Base-by-base conservation (phyloP, 1,284 basidiomycete species). In the Apiotrichum gamsii region DNA sequence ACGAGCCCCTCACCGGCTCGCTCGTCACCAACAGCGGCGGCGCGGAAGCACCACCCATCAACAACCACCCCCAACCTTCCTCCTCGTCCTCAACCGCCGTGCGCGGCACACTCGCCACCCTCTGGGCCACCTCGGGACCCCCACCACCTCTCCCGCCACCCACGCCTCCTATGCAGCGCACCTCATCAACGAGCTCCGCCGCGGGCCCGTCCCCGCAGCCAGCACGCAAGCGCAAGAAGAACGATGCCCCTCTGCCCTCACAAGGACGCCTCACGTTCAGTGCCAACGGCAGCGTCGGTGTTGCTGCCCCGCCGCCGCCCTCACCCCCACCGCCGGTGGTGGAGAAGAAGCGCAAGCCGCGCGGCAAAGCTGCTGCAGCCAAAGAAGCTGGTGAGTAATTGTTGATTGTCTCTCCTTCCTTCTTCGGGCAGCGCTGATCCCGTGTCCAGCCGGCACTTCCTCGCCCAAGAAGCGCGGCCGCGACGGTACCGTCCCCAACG, bases 161-260 rank as follows among this genome's bases (percentile, higher is more conserved):
- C 18, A 6, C 20, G 15, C 24, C 16, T 25, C 8, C 36, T 25
- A 9, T 10, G 5, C 3, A 3, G 19, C n/a, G 28, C 4, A 5
- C 18, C 24, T 18, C 43, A 10, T 15, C 43, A 8, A 11, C 36
- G 2, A 3, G 4, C 2, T 28, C 43, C 11, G n/a, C 43, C 8
- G 15, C 30, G 13, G 20, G n/a, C n/a, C 16, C 10, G 34, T 33
- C 4, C 40, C 25, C 25, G 25, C 25, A 6, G 6, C 25, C 25
- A 28, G 25, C 25, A 15, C 49, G 53, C 30, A 54, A 54, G 46
- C 31, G 53, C 16, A 31, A 41, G 24, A 50, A 45, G 38, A 54
- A 54, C 37, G 52, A 50, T 9, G 21, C 41, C 11, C 38, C 23
- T 4, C 25, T n/a, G n/a, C n/a, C 43, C 4, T 21, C 29, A 15